Base-by-base conservation (phyloP, 139 green algal genomes). In the Coelastrella sp. region DNA sequence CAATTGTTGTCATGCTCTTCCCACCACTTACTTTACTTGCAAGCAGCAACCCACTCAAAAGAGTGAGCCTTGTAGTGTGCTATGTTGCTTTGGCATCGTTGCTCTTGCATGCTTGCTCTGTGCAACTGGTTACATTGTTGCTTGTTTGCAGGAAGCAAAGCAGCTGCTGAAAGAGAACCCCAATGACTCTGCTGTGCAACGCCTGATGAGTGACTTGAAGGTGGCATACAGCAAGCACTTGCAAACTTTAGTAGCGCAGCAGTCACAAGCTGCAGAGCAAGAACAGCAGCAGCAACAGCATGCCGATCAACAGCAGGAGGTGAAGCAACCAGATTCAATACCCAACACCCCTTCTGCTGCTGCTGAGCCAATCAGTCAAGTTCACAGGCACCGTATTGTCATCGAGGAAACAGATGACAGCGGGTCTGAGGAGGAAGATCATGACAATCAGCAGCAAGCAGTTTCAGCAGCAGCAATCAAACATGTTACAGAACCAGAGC, bases 361-460 rank as follows among this genome's bases (percentile, higher is more conserved):
- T n/a, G 73, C 19, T 8, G 75, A 71, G 75, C n/a, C 35, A n/a
- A 53, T 51, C 4, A 38, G 7, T 25, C 35, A n/a, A 5, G 75
- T 82, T 35, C 34, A 82, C 50, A 40, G 35, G 30, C 53, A 71
- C 35, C 35, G 51, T 21, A 82, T 82, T 38, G 34, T 82, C 2
- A 82, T 82, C 37, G 75, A 82, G 53, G 75, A 81, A 51, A 81
- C 74, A n/a, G 74, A 82, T 37, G 75, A 25, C 34, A 71, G 53
- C 35, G 75, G 41, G 51, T 82, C 75, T 9, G 72, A 48, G 32
- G 75, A 59, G 40, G 75, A 32, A 2, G 4, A 57, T 27, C 35
- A 53, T 34, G 35, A 82, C 35, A 5, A 63, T 34, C 35, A 21
- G 35, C 51, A 71, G 53, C 25, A 3, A 11, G 75, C 75, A 35